Evolutionary conservation across 192 early-diverging fungal genomes (phyloP).

Genomic region (Glomus cerebriforme): DNA sequence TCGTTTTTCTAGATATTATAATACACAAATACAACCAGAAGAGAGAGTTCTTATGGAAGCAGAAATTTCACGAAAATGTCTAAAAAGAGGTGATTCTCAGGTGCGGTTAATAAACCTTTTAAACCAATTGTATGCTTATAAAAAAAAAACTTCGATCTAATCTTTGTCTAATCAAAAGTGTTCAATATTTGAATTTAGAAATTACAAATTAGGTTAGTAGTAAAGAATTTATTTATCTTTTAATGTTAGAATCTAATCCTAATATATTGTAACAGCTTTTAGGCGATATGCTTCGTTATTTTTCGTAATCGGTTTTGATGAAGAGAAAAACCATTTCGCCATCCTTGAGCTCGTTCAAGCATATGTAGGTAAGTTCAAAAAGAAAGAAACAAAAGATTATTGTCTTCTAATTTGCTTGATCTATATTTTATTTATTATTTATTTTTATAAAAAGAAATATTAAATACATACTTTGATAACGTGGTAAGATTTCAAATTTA

Average conservation of each 20-base stretch:
- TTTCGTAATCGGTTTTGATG: slow-evolving; percentile 42
- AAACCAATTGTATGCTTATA: too few relatives aligned
- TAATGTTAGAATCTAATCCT: not conserved
- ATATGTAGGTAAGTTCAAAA: slow-evolving; percentile 36
- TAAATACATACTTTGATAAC: slow-evolving; percentile 44
- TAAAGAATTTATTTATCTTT: not conserved
- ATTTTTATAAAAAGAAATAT: slow-evolving; percentile 33
- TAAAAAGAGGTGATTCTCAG: slow-evolving; percentile 32
- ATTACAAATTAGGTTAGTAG: slow-evolving; percentile 35
- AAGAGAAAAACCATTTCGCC: slow-evolving; percentile 42
- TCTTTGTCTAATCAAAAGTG: slow-evolving; percentile 19
- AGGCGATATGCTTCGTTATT: slow-evolving; percentile 39
- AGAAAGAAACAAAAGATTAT: too few relatives aligned
- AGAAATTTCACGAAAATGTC: slow-evolving; percentile 33
- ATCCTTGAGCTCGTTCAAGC: slow-evolving; percentile 41
- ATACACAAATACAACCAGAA: not conserved
- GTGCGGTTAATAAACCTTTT: slow-evolving; percentile 24
- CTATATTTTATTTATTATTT: slow-evolving; percentile 3
- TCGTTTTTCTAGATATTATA: slow-evolving; percentile 43
- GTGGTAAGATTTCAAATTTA: slow-evolving; percentile 34
- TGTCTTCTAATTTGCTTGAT: not conserved
- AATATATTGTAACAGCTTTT: slow-evolving; percentile 32
- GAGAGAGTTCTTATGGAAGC: slow-evolving; percentile 36
- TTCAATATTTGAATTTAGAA: slow-evolving; percentile 34
- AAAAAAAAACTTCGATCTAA: not conserved